These are phyloP conservation scores for Cyclotella choctawhatcheeana DNA, from an alignment of 108 stramenopile genomes.

Conservation along the genomic window DNA sequence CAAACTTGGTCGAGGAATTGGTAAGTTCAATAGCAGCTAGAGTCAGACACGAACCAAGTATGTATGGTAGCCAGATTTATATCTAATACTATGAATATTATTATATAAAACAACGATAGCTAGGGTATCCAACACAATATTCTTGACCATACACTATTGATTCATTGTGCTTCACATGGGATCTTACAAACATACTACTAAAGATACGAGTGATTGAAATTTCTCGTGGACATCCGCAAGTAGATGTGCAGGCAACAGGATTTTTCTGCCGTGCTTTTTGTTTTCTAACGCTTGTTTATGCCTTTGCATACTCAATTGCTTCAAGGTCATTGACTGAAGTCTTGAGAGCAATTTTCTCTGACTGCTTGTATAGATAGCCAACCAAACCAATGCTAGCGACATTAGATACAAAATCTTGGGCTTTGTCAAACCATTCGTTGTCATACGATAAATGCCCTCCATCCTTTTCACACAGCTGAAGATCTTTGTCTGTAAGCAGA, in stretches of 20 bases:
- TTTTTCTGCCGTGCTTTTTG: constrained; percentile 52
- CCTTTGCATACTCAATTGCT: constrained; percentile 41
- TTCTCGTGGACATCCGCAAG: constrained; percentile 8
- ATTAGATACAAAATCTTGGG: constrained; percentile 44
- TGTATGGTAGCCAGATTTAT: too few relatives aligned
- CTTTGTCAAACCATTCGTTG: constrained; percentile 39
- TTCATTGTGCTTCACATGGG: too few relatives aligned
- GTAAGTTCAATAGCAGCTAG: too few relatives aligned
- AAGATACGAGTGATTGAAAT: too few relatives aligned
- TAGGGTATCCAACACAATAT: too few relatives aligned
- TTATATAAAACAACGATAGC: too few relatives aligned
- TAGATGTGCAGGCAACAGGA: constrained; percentile 33
- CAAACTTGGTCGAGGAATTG: too few relatives aligned
- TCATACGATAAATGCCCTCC: constrained; percentile 4
- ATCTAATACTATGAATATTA: too few relatives aligned
- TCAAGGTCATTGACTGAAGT: constrained; percentile 29
- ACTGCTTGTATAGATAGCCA: constrained; percentile 36
- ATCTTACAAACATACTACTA: too few relatives aligned
- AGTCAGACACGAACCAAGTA: too few relatives aligned
- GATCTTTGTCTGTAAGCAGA: constrained; percentile 35
- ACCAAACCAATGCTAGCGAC: constrained; percentile 5
- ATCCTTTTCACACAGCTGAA: not conserved
- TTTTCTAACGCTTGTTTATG: constrained; percentile 54
- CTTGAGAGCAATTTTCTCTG: constrained; percentile 24
- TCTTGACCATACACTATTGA: too few relatives aligned